Evolutionary conservation across 257 asterid species (phyloP), one percentile per base, ranked within the genome.

Genomic region (Nicotiana undulata): DNA sequence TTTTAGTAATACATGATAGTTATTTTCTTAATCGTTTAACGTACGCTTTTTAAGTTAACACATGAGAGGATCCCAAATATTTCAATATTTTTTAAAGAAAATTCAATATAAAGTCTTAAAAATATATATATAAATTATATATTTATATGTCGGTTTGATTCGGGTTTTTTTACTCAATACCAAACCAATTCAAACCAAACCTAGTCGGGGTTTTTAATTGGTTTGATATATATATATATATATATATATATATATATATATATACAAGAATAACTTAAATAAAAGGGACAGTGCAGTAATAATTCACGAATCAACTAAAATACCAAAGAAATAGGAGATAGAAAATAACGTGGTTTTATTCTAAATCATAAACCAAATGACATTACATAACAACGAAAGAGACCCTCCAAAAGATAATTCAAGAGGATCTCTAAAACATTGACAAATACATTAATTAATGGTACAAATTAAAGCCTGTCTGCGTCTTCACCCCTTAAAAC

Each of bases 351-450:
- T 63, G 61, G 61, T 49, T 72, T 72, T 74, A 74, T 74, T 49
- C 2, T 32, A 15, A 24, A 74, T 49, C 0, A 74, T 74, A 51
- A 74, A 74, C 40, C 17, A 74, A 74, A 49, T 24, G 9, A 49
- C 40, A 74, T 74, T 74, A 24, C 61, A 49, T 24, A 15, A 49
- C 61, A 74, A 74, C 79, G 51, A 74, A 72, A 74, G 79, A 49
- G 17, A 74, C 16, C 61, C 79, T 74, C 79, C 79, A 49, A 74
- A 70, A 22, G 4, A 74, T 46, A 49, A 74, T 13, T 74, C 26
- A 15, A 49, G 79, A 74, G 79, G 26, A 26, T 49, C 16, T 49
- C 79, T 74, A 74, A 49, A 74, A 74, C 79, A 74, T 74, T 74
- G 79, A 26, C 60, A 49, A 46, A 6, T 7, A 49, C 8, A 72